Base-by-base conservation (phyloP, 139 green algal genomes). In the Chlamydomonas urium region DNA sequence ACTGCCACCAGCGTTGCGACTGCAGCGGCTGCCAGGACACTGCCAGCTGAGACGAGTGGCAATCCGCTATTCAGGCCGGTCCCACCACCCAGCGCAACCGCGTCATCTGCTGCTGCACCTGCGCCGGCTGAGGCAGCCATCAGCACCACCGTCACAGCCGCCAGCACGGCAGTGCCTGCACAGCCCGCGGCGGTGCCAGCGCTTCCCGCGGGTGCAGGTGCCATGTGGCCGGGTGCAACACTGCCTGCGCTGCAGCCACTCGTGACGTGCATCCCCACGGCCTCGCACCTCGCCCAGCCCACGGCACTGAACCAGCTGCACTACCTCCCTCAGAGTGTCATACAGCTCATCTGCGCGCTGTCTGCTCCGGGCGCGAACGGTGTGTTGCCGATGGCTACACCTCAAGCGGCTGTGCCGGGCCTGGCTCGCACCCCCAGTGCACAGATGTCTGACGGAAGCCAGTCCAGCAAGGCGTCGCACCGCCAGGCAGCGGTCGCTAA, bases 401-500 rank as follows among this genome's bases (percentile, higher is more conserved):
- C 42, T 10, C 42, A 53, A 17, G 42, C 17, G 42, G 14, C 42
- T 53, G 42, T 10, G 42, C 14, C 42, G 42, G 42, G 17, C 14
- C 42, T 53, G 42, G 42, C 17, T 17, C 14, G 42, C 42, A 17
- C 10, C 42, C 42, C n/a, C n/a, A n/a, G 42, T 53, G 42, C 42
- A 17, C 42, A 53, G 10, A 17, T 17, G n/a, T n/a, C n/a, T n/a
- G n/a, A n/a, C n/a, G n/a, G n/a, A n/a, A n/a, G n/a, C n/a, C n/a
- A n/a, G n/a, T n/a, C n/a, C n/a, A n/a, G n/a, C n/a, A n/a, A n/a
- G 14, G 42, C 10, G 42, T 10, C 42, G 42, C 14, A 34, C 21
- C 53, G 53, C 53, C 24, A 29, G 23, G 82, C 77, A 10, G 85
- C 85, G 0, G 63, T 90, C 3, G 75, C 75, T 33, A 85, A 84